phyloP scores from a whole-genome alignment of 208 protist genomes.

The Histomonas meleagridis region DNA sequence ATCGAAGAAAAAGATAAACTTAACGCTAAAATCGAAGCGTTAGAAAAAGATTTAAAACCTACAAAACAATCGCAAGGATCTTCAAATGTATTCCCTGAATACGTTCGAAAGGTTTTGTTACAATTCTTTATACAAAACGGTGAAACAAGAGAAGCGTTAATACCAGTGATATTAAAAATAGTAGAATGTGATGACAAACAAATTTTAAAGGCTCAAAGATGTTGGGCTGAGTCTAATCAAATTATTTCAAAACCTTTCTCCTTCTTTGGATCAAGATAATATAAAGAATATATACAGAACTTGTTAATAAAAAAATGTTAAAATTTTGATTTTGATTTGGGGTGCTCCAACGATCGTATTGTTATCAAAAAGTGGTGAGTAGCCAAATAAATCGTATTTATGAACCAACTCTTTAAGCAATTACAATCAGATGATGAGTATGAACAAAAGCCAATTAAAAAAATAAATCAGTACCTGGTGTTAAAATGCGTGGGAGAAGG shows the following conservation, averaged over 20 bases:
- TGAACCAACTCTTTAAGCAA: no score
- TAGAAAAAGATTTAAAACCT: not conserved
- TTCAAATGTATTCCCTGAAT: not conserved
- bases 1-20: not conserved
- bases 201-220: not conserved
- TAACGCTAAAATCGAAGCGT: not conserved
- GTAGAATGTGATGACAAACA: not conserved
- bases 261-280: not conserved
- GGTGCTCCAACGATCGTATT: no score
- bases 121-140: not conserved
- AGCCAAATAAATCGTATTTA: no score
- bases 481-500: not conserved
- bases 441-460: not conserved
- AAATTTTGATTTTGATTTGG: no score
- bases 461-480: not conserved
- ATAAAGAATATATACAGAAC: no score
- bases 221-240: not conserved
- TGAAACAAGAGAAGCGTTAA: not conserved
- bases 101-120: not conserved
- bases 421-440: no score
- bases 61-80: not conserved
- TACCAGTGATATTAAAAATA: not conserved
- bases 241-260: not conserved
- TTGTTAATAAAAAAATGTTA: no score
- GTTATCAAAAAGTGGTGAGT: no score